Evolutionary conservation across 352 stramenopile genomes (phyloP).

Genomic region (Phytophthora pluvialis): DNA sequence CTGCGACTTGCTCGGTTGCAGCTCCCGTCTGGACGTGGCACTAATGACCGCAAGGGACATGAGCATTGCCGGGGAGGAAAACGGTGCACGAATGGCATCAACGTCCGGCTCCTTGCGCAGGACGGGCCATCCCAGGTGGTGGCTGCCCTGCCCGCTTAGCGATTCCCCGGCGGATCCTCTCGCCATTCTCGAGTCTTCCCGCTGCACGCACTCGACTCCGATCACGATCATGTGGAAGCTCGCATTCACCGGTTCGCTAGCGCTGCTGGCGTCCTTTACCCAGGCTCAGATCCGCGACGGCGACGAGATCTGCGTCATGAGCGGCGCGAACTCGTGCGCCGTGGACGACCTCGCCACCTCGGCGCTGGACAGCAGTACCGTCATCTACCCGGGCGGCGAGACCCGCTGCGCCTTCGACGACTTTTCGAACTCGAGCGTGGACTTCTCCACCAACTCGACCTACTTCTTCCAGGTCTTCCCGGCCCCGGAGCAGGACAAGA

Average conservation of each 20-base stretch:
- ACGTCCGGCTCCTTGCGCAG: constrained; percentile 27
- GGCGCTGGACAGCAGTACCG: constrained; percentile 47
- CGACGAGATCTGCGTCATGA: constrained; percentile 67
- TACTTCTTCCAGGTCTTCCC: constrained; percentile 86
- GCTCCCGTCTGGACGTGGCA: constrained; percentile 9
- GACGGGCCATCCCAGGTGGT: constrained; percentile 22
- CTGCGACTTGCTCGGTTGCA: constrained; percentile 13
- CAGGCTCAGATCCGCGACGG: constrained; percentile 44
- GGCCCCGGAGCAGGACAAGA: constrained; percentile 51
- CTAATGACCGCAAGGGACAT: constrained; percentile 32
- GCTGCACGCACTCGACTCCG: constrained; percentile 9
- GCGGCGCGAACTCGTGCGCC: constrained; percentile 49
- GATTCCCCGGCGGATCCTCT: neutral
- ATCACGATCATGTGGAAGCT: constrained; percentile 42
- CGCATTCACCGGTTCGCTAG: constrained; percentile 33
- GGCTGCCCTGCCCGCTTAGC: constrained; percentile 14
- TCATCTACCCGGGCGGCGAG: constrained; percentile 64
- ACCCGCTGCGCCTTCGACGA: constrained; percentile 70
- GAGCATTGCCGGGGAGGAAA: constrained; percentile 21
- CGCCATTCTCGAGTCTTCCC: constrained; percentile 25
- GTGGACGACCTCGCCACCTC: constrained; percentile 60
- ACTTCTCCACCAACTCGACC: constrained; percentile 56
- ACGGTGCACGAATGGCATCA: constrained; percentile 24
- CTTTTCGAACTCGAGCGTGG: constrained; percentile 44
- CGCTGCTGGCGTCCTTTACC: constrained; percentile 27